Evolutionary conservation across 495 filamentous ascomycete species (phyloP).

Genomic region (Ramalina intermedia): DNA sequence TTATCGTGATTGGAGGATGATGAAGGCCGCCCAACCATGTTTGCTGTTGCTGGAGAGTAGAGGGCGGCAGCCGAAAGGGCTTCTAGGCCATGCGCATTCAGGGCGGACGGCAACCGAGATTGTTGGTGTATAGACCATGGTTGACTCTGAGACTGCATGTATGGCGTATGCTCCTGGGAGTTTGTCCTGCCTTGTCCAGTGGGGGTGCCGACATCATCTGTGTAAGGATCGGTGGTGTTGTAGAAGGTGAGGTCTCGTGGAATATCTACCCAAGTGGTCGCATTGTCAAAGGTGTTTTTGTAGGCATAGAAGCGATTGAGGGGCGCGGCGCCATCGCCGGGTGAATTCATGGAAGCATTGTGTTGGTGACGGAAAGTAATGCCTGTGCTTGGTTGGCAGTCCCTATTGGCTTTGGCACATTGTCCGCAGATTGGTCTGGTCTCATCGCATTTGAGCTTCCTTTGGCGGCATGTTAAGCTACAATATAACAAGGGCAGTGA

Average conservation of each 20-base stretch:
- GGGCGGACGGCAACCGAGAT: slow-evolving; percentile 20
- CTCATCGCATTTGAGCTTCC: slow-evolving; percentile 53
- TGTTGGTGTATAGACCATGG: slow-evolving; percentile 14
- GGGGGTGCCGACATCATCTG: slow-evolving; percentile 25
- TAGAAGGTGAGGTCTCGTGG: slow-evolving; percentile 48
- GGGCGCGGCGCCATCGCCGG: slow-evolving; percentile 26
- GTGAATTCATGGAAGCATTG: slow-evolving; percentile 55
- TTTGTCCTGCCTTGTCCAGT: slow-evolving; percentile 6
- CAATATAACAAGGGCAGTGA: background rate
- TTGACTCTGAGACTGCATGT: background rate
- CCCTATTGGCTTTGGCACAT: slow-evolving; percentile 43
- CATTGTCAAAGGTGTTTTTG: slow-evolving; percentile 49
- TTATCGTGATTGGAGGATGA: background rate
- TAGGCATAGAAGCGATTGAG: slow-evolving; percentile 57
- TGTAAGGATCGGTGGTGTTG: slow-evolving; percentile 47
- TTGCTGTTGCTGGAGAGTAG: slow-evolving; percentile 6
- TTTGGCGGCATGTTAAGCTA: slow-evolving; percentile 46
- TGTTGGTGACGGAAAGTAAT: slow-evolving; percentile 58
- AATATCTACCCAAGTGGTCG: slow-evolving; percentile 49
- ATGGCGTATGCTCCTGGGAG: slow-evolving; percentile 23
- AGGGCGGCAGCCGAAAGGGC: slow-evolving; percentile 40
- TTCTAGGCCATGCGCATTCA: slow-evolving; percentile 37
- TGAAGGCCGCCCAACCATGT: slow-evolving; percentile 7
- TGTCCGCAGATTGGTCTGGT: slow-evolving; percentile 43
- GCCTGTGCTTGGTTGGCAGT: slow-evolving; percentile 47